Conservation (phyloP, 73 alveolate genomes). For the Paramecium sexaurelia region DNA sequence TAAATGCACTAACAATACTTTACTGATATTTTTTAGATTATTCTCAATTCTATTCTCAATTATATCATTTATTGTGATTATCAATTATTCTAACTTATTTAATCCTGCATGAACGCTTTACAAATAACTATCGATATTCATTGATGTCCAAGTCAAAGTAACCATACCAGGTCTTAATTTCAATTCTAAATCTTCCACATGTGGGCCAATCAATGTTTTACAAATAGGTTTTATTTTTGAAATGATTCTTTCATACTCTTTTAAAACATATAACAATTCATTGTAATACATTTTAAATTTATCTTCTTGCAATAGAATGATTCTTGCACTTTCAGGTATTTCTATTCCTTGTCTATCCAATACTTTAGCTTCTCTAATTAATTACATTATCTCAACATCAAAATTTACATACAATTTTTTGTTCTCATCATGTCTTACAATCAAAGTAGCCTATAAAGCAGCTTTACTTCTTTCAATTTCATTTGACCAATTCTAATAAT, state of each 20-base stretch:
- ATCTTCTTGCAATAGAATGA: slow-evolving; percentile 99
- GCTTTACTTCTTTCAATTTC: slow-evolving; percentile 95
- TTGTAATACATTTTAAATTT: slow-evolving; percentile 99
- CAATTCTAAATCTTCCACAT: slow-evolving; percentile 98
- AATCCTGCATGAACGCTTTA: slow-evolving; percentile 98
- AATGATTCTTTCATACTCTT: slow-evolving; percentile 99
- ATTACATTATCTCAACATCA: slow-evolving; percentile 98
- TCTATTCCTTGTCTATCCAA: slow-evolving; percentile 99
- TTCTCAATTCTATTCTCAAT: slow-evolving; percentile 99
- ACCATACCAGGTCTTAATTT: slow-evolving; percentile 99
- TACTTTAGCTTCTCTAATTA: slow-evolving; percentile 99
- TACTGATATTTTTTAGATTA: slow-evolving; percentile 97
- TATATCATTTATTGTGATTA: slow-evolving; percentile 97
- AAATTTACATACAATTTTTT: slow-evolving; percentile 97
- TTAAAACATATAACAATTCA: slow-evolving; percentile 97
- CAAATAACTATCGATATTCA: slow-evolving; percentile 99
- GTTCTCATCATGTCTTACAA: slow-evolving; percentile 94
- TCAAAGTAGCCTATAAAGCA: slow-evolving; percentile 96
- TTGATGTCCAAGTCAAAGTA: slow-evolving; percentile 99
- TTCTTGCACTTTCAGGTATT: slow-evolving; percentile 99
- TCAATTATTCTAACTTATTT: slow-evolving; percentile 97
- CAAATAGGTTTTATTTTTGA: slow-evolving; percentile 98
- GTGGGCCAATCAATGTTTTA: slow-evolving; percentile 97
- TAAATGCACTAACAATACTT: slow-evolving; percentile 96
- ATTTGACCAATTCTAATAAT: slow-evolving; percentile 87